Percentiles rank a stretch among this genome's conserved stretches.
phyloP scores from a whole-genome alignment of 2,329 filamentous ascomycete species.

The Fusarium redolens region DNA sequence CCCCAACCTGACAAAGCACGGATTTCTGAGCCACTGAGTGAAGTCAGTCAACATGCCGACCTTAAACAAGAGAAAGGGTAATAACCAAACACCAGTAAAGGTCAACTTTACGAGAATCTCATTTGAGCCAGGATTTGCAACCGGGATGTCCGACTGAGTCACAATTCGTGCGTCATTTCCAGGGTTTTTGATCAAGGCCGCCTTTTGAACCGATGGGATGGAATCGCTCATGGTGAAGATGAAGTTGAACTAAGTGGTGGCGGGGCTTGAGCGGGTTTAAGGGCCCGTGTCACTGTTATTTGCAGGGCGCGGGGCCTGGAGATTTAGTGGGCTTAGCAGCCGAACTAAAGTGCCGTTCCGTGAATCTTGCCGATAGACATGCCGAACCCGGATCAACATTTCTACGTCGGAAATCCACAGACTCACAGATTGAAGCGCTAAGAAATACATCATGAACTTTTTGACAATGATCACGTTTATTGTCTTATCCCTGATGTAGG shows the following conservation, averaged over 20 bases:
- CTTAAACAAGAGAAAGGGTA: too few relatives aligned
- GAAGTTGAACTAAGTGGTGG: background rate
- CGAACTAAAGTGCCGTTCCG: conserved; percentile 16
- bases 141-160: conserved; percentile 7
- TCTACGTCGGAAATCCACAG: background rate
- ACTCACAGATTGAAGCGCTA: too few relatives aligned
- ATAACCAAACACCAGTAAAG: conserved; percentile 39
- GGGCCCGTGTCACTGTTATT: background rate
- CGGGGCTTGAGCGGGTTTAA: background rate
- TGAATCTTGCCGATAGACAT: conserved; percentile 10
- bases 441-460: background rate
- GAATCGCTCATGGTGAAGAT: conserved; percentile 4
- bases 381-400: background rate
- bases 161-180: conserved; percentile 10
- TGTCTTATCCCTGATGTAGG: too few relatives aligned
- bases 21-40: conserved; percentile 46
- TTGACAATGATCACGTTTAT: fast-evolving
- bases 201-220: conserved; percentile 14
- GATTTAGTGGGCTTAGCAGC: background rate
- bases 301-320: background rate
- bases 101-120: conserved; percentile 35
- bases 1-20: conserved; percentile 47
- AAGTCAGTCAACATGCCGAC: too few relatives aligned
- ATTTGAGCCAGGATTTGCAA: background rate
- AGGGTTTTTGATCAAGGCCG: conserved; percentile 30